phyloP scores from a whole-genome alignment of 2,329 filamentous ascomycete genomes.

The Fusarium longipes region DNA sequence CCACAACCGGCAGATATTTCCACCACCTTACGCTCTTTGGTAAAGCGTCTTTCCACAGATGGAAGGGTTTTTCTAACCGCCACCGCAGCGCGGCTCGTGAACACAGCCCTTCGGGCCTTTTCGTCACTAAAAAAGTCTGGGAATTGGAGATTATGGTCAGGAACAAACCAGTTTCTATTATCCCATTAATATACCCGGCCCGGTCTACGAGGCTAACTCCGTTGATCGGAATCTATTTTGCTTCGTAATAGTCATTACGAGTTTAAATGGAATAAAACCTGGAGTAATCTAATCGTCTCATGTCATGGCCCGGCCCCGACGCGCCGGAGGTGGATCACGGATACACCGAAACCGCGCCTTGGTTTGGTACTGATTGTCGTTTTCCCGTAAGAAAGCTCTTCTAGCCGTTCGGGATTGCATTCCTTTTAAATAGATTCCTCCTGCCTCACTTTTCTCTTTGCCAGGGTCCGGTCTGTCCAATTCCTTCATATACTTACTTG shows the following conservation, averaged over 20 bases:
- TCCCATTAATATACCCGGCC: neutral
- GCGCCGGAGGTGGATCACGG: conserved; percentile 31
- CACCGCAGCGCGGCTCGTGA: conserved; percentile 27
- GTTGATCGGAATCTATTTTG: conserved; percentile 14
- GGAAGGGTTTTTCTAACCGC: conserved; percentile 18
- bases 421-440: conserved; percentile 15
- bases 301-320: conserved; percentile 8
- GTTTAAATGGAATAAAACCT: conserved; percentile 31
- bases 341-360: conserved; percentile 29
- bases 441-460: neutral
- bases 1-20: conserved; percentile 33
- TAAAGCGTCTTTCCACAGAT: conserved; percentile 1
- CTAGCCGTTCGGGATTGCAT: conserved; percentile 21
- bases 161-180: conserved; percentile 1
- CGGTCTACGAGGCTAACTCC: conserved; percentile 4
- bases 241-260: conserved; percentile 21
- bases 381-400: conserved; percentile 35
- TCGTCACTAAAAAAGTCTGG: neutral
- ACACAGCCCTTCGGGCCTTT: conserved; percentile 34
- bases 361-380: neutral
- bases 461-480: neutral
- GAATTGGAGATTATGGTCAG: neutral
- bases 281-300: conserved; percentile 20
- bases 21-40: conserved; percentile 23
- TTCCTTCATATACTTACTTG: neutral